A percentile compares a stretch with the other conserved stretches of the same genome.
Conservation (phyloP, 1,284 basidiomycete genomes). For the Hymenochaete sp. region DNA sequence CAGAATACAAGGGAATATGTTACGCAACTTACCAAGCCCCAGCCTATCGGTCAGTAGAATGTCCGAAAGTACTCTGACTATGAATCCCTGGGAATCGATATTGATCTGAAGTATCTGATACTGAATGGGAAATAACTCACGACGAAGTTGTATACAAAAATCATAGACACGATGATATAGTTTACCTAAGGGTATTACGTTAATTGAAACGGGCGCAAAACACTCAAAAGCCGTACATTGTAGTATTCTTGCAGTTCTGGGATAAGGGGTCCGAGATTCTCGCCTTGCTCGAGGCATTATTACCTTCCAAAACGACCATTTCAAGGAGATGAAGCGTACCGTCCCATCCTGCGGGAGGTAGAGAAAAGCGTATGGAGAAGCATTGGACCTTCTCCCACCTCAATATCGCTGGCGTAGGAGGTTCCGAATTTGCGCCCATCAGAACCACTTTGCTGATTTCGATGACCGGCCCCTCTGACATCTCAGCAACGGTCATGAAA, state of each 20-base stretch:
- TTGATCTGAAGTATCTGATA: background rate
- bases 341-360: conserved; percentile 18
- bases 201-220: background rate
- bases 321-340: conserved; percentile 10
- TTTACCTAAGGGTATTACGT: conserved; percentile 7
- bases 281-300: too few species aligned
- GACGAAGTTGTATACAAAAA: conserved; percentile 14
- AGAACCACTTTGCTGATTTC: background rate
- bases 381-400: conserved; percentile 12
- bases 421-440: background rate
- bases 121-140: conserved; percentile 4
- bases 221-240: conserved; percentile 6
- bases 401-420: conserved; percentile 1
- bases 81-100: conserved; percentile 12
- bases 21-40: background rate
- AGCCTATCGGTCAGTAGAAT: background rate
- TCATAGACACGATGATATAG: conserved; percentile 14
- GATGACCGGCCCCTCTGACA: background rate
- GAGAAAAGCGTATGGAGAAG: conserved; percentile 12
- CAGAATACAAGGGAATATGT: background rate
- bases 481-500: background rate
- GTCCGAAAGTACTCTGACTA: conserved; percentile 14
- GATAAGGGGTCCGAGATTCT: conserved; percentile 14
- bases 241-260: conserved; percentile 15
- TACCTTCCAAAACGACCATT: too few species aligned